Base-by-base conservation (phyloP, 208 protist species). In the Acanthamoeba comandoni region DNA sequence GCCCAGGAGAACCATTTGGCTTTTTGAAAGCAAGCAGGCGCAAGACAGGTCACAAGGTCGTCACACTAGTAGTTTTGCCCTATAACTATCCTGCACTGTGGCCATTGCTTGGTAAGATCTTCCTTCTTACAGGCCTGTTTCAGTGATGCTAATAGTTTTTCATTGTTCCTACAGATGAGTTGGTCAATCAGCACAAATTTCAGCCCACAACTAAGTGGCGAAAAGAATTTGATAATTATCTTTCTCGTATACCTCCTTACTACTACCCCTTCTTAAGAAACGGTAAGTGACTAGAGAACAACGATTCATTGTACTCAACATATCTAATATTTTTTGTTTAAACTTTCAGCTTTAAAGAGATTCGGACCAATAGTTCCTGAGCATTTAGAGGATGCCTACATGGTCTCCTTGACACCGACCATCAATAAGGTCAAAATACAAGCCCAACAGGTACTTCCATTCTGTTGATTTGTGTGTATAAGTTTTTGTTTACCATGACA, bases 1-100 rank as follows among this genome's bases (percentile, higher is more conserved):
- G 73, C 5, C 70, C 69, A 24, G 75, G 75, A 24, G 91, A 92
- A 49, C 77, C 91, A 35, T 92, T 92, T 89, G 91, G 91, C 2
- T 89, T 49, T 51, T 19, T 92, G 9, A 84, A 60, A 52, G 13
- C 60, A n/a, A 88, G 35, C 35, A 43, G 35, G 58, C 58, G 58
- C 22, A 65, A 65, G 5, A 65, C 58, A 65, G 58, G 58, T 4
- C 58, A 65, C 58, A 65, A 65, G 5, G 24, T 22, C 24, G 58
- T 65, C 22, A 65, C 58, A 65, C 24, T 65, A 65, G 58, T 65
- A 1, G 58, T 65, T 22, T 65, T 65, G 58, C 58, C 58, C 58
- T 65, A 65, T 26, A 65, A 65, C 58, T 65, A 65, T 5, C 58
- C 58, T 29, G 24, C n/a, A 65, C 58, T 65, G 4, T 65, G 58